phyloP scores from a whole-genome alignment of 1,139 yeast species.

The Suhomyces kunorum region DNA sequence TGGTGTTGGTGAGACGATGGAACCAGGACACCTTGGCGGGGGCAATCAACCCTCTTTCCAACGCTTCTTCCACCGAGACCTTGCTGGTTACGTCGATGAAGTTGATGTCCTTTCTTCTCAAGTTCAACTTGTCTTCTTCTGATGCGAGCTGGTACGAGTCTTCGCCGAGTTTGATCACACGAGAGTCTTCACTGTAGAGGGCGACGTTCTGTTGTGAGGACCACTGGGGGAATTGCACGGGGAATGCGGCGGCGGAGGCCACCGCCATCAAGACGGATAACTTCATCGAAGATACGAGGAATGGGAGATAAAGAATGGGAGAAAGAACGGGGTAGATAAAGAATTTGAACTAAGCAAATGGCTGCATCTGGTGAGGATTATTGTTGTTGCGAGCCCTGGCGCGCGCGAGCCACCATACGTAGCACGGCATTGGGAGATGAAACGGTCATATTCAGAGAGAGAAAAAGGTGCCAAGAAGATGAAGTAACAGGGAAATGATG shows the following conservation, averaged over 20 bases:
- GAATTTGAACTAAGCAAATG: background rate
- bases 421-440: too few relatives aligned
- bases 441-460: too few relatives aligned
- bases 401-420: too few relatives aligned
- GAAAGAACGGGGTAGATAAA: background rate
- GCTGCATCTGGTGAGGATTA: too few relatives aligned
- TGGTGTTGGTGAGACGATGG: slow-evolving; percentile 28
- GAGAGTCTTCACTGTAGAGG: slow-evolving; percentile 4
- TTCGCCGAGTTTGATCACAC: slow-evolving; percentile 44
- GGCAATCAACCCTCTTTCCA: slow-evolving; percentile 30
- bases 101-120: slow-evolving; percentile 54
- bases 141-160: slow-evolving; percentile 42
- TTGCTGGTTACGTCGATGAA: slow-evolving; percentile 73
- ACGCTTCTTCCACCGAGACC: slow-evolving; percentile 38
- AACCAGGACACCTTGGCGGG: slow-evolving; percentile 9
- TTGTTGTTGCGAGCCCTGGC: too few relatives aligned
- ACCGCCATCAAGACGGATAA: slow-evolving; percentile 6
- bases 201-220: background rate
- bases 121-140: slow-evolving; percentile 57
- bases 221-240: slow-evolving; percentile 6
- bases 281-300: slow-evolving; percentile 3
- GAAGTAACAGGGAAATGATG: too few relatives aligned
- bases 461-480: background rate
- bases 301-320: background rate
- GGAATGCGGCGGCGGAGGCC: slow-evolving; percentile 8